A percentile compares a stretch with the other conserved stretches of the same genome.
phyloP scores from a whole-genome alignment of 345 rosid species.

The Arabis hirsuta region DNA sequence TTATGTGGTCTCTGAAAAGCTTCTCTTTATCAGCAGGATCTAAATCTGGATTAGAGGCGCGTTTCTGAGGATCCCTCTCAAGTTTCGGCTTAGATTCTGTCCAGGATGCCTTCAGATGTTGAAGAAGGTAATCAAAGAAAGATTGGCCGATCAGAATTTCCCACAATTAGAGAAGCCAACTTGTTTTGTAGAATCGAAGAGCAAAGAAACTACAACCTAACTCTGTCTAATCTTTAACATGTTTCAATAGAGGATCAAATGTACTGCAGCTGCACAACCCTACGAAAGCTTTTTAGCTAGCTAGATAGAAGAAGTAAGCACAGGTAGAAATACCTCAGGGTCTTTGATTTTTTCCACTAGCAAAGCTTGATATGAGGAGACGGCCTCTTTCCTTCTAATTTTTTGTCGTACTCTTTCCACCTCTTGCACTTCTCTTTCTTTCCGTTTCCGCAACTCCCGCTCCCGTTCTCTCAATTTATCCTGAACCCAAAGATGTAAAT shows the following conservation, averaged over 20 bases:
- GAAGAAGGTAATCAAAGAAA: conserved; percentile 22
- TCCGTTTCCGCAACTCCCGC: conserved; percentile 83
- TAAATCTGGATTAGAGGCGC: conserved; percentile 76
- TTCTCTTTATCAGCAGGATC: conserved; percentile 83
- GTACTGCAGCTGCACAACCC: not conserved
- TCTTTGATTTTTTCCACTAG: conserved; percentile 94
- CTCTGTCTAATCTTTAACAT: conserved; percentile 4
- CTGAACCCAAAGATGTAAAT: conserved; percentile 45
- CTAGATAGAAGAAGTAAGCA: conserved; percentile 12
- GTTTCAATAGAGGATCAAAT: conserved; percentile 3
- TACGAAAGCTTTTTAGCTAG: conserved; percentile 7
- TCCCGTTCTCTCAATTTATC: conserved; percentile 91
- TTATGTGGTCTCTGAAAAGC: conserved; percentile 88
- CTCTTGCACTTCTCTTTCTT: conserved; percentile 95
- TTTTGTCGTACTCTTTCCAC: conserved; percentile 89
- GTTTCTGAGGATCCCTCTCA: conserved; percentile 97
- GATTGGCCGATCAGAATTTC: conserved; percentile 26
- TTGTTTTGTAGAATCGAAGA: not conserved
- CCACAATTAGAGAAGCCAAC: conserved; percentile 1
- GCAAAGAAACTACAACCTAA: conserved; percentile 17
- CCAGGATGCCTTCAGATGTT: conserved; percentile 81
- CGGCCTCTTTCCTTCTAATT: conserved; percentile 90
- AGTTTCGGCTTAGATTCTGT: conserved; percentile 81
- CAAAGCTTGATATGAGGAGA: conserved; percentile 87
- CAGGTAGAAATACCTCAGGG: conserved; percentile 65